Evolutionary conservation across 805 yeast species (phyloP).

Genomic region (Nakazawaea anatomiae): DNA sequence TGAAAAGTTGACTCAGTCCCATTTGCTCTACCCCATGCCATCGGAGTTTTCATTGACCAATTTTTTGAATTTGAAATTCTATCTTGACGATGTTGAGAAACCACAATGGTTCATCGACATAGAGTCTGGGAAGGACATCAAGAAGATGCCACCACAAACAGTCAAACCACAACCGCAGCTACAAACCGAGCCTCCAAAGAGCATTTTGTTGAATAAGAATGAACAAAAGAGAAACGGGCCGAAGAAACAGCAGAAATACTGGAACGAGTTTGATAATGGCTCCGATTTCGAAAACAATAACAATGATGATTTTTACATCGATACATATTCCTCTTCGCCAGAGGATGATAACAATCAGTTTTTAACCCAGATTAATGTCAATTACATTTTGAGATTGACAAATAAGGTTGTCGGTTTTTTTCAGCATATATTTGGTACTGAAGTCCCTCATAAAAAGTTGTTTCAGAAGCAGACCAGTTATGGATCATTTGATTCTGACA

Average conservation of each 20-base stretch:
- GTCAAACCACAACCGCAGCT: neutral
- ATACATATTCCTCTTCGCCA: constrained; percentile 24
- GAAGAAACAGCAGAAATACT: constrained; percentile 27
- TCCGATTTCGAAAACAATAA: constrained; percentile 42
- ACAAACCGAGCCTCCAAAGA: constrained; percentile 10
- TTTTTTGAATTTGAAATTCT: constrained; percentile 21
- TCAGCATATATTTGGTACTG: neutral
- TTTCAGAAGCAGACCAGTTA: neutral
- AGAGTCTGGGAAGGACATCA: constrained; percentile 28
- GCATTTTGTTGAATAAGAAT: constrained; percentile 26
- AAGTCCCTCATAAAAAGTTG: neutral
- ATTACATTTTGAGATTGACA: constrained; percentile 18
- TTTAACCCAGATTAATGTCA: constrained; percentile 17
- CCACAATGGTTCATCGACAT: constrained; percentile 26
- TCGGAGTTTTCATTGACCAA: constrained; percentile 18
- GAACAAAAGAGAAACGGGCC: constrained; percentile 9
- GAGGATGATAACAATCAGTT: constrained; percentile 15
- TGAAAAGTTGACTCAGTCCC: constrained; percentile 35
- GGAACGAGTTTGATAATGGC: constrained; percentile 65
- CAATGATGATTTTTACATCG: constrained; percentile 30
- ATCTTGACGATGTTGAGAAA: constrained; percentile 16
- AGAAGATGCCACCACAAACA: constrained; percentile 34
- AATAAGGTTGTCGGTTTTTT: constrained; percentile 14
- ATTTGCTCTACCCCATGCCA: constrained; percentile 33
- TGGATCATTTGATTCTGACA: constrained; percentile 6